phyloP scores from a whole-genome alignment of 106 monocot species.

The Vanilla planifolia region DNA sequence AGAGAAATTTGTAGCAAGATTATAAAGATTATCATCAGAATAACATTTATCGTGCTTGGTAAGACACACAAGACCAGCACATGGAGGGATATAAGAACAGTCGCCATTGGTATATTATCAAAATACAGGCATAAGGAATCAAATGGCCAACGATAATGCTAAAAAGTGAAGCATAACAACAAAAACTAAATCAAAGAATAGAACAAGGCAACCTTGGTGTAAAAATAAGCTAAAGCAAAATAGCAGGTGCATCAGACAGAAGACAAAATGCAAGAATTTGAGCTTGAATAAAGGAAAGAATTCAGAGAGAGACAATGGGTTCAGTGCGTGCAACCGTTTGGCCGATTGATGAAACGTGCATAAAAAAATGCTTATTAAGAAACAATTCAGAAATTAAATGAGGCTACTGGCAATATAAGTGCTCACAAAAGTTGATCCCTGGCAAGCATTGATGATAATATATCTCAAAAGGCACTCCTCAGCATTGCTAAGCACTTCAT shows the following conservation, averaged over 20 bases:
- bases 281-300: too few species aligned
- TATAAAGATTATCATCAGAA: not conserved
- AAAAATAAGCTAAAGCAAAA: too few species aligned
- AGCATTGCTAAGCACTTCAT: constrained; percentile 34
- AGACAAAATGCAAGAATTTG: too few species aligned
- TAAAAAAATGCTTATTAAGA: not conserved
- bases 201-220: too few species aligned
- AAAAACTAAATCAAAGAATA: too few species aligned
- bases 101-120: not conserved
- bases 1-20: not conserved
- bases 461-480: constrained; percentile 58
- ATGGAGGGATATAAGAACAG: not conserved
- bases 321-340: too few species aligned
- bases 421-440: constrained; percentile 59
- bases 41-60: not conserved
- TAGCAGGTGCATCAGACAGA: too few species aligned
- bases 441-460: constrained; percentile 50
- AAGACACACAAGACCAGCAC: not conserved
- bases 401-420: not conserved
- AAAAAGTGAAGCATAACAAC: not conserved
- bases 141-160: too few species aligned
- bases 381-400: not conserved
- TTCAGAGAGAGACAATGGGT: not conserved
- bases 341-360: not conserved
- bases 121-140: not conserved